Evolutionary conservation across 2,329 filamentous ascomycete species (phyloP), one percentile per base, ranked within the genome.

Genomic region (Aspergillus udagawae): DNA sequence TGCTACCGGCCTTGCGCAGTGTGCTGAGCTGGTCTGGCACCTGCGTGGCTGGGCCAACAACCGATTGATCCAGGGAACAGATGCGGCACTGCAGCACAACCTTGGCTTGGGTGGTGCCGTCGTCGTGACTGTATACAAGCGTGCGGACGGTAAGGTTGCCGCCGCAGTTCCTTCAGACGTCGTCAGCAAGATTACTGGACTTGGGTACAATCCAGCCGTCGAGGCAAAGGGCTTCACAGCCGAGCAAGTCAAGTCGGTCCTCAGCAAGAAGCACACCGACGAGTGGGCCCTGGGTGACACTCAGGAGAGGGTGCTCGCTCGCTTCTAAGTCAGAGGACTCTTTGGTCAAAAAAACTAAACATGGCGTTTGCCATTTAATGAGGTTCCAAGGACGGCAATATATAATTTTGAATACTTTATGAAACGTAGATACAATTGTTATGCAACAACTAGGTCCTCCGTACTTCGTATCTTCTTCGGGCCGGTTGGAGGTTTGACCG

Each of bases 11-110:
- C 83, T 97, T 53, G 94, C 93, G 12, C 93, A 97, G 78, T 97
- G 92, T 71, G 91, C 93, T 4, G 93, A 97, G 78, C 80, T 97
- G 12, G 90, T 95, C 28, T 97, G 93, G 93, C 93, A 97, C 70
- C 81, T 97, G 66, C 85, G 93, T 63, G 93, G 93, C 12, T 97
- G 93, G 93, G 93, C 93, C 21, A 96, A 94, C 76, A 97, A 97
- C 80, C 83, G 93, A 44, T 78, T 86, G 17, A 82, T 89, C 1
- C 78, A 84, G 21, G 81, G 82, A 57, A 94, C 92, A 0, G 84
- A 78, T 60, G 86, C 85, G 57, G 90, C 89, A 56, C 79, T 97
- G 63, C 92, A 97, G 79, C 94, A 97, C 73, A 97, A 97, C 70
- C 82, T 97, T 1, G 94, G 93, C 0, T 81, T 97, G 4, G 93